phyloP scores from a whole-genome alignment of 768 basidiomycete genomes.

The Boletellus ananiceps region DNA sequence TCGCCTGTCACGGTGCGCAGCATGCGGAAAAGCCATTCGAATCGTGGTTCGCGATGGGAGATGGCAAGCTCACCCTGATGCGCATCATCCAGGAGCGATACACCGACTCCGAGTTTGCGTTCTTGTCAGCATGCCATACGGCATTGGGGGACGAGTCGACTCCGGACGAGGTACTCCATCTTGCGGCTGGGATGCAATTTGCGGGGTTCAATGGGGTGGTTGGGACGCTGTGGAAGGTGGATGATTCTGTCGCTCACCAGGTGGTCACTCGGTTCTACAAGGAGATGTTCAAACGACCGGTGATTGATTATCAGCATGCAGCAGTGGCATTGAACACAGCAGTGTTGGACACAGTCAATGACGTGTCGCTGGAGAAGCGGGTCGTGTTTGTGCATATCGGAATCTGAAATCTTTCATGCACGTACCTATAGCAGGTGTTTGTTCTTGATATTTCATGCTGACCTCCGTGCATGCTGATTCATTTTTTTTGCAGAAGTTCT shows the following conservation, averaged over 20 bases:
- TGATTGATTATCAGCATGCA: background rate
- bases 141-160: background rate
- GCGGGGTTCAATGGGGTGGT: background rate
- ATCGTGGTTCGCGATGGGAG: background rate
- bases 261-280: background rate
- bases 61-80: background rate
- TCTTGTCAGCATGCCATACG: background rate
- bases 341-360: background rate
- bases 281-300: background rate
- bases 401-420: background rate
- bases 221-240: background rate
- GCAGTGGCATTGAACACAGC: background rate
- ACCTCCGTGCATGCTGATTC: too few relatives aligned
- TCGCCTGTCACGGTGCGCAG: background rate
- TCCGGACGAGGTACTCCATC: background rate
- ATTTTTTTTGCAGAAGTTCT: too few relatives aligned
- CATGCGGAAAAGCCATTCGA: background rate
- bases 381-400: background rate
- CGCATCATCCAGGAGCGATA: background rate
- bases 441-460: background rate
- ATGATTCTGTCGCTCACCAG: background rate
- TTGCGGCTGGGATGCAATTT: background rate
- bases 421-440: too few relatives aligned
- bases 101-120: background rate
- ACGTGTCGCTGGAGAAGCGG: conserved; percentile 2